Base-by-base conservation (phyloP, 176 grass and related monocot genomes). In the Bonia amplexicaulis region DNA sequence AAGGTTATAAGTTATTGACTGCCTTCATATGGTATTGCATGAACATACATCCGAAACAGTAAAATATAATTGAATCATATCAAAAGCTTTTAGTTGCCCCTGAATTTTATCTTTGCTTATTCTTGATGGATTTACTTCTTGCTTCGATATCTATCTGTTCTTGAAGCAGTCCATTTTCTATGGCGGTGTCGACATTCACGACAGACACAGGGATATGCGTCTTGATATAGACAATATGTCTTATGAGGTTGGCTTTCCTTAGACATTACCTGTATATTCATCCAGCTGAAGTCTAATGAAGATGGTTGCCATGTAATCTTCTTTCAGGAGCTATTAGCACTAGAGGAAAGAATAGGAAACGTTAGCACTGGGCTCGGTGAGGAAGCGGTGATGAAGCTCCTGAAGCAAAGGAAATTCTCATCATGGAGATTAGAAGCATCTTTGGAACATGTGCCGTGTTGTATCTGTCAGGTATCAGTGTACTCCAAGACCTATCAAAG, bases 161-260 rank as follows among this genome's bases (percentile, higher is more conserved):
- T 66, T 91, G 51, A 78, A 87, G 49, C 86, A 94, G 86, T 91
- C 87, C 46, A 83, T 91, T 58, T 89, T 87, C 65, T 91, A 94
- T 57, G 86, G 84, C 0, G 90, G 92, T 7, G 71, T 78, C 0
- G 87, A 91, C 10, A 82, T 78, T 80, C 92, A 90, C 31, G 94
- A 97, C 74, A 90, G 94, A 73, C 91, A 97, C 79, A 64, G 74
- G 66, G 87, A 92, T 66, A 86, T 94, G 91, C 87, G 91, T 20
- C 92, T 94, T 75, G 94, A 97, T 59, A 87, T 91, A 77, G 94
- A 97, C 58, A 93, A 86, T 74, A 97, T 94, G 94, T 92, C 94
- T 49, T 91, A 90, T 92, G 94, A 97, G 91, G 94, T 94, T 65
- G 60, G 88, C 65, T 33, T 85, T 54, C 27, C 26, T 26, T 66